Percentiles rank a stretch among this genome's conserved stretches.
Evolutionary conservation across 2,329 filamentous ascomycete species (phyloP).

Genomic region (Didymella exigua): DNA sequence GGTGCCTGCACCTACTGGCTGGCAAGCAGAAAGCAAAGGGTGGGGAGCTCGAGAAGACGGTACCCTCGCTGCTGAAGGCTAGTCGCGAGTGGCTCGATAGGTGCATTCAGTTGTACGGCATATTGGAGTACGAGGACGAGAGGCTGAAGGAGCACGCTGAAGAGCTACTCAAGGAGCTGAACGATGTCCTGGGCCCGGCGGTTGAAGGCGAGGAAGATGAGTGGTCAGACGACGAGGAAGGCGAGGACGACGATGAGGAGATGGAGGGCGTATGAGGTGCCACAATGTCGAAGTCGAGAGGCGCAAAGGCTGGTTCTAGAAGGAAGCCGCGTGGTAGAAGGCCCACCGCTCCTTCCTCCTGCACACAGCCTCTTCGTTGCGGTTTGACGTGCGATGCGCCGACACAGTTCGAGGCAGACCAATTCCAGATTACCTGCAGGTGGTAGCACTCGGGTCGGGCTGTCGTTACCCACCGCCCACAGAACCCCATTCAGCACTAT

Average conservation of each 20-base stretch:
- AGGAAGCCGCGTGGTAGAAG: neutral
- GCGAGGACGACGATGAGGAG: constrained; percentile 45
- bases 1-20: constrained; percentile 82
- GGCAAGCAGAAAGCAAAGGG: constrained; percentile 66
- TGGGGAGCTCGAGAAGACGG: constrained; percentile 54
- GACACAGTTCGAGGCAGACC: neutral
- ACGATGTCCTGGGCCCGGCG: constrained; percentile 52
- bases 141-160: constrained; percentile 74
- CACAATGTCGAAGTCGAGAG: neutral
- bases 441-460: constrained; percentile 6
- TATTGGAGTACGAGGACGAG: constrained; percentile 85
- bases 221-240: constrained; percentile 46
- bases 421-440: constrained; percentile 6
- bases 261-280: constrained; percentile 47
- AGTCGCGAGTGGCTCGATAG: constrained; percentile 83
- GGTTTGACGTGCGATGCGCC: constrained; percentile 5
- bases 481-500: constrained; percentile 1
- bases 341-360: neutral
- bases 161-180: constrained; percentile 66
- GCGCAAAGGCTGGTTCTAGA: neutral
- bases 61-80: constrained; percentile 68
- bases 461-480: neutral
- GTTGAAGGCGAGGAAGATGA: constrained; percentile 52
- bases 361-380: constrained; percentile 2
- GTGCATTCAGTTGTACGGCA: constrained; percentile 77